Base-by-base conservation (phyloP, 2,329 filamentous ascomycete genomes). In the Arthrobotrys entomopaga region DNA sequence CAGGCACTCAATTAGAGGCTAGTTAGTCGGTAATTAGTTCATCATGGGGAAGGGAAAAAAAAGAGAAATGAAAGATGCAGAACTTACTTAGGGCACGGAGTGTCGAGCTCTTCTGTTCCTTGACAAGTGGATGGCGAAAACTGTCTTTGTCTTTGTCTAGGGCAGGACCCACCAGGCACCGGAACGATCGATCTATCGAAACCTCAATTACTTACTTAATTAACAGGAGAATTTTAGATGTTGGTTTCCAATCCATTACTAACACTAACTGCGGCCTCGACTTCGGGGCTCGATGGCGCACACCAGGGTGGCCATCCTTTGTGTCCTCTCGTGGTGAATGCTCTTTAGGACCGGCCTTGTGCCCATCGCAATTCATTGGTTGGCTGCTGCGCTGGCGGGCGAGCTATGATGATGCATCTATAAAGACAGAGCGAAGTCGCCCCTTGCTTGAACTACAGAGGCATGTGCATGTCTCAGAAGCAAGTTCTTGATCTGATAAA, bases 111-210 rank as follows among this genome's bases (percentile, higher is more conserved):
- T 34, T 34, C 10, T 34, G 29, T 34, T 34, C 29, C 29, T 29
- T 65, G 13, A 22, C 15, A 65, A 57, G 42, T 19, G 58, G 46
- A 34, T 34, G 29, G 29, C 29, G 29, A 34, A 34, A 10, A 1
- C 10, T 34, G 29, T 10, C 29, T 34, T 52, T 38, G 54, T 11
- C 6, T 8, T n/a, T 42, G 58, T 40, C 26, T 58, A 24, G 48
- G 5, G 10, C 2, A 29, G 59, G 60, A 53, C 22, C 65, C 59
- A 64, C 66, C 59, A 65, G 66, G 66, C 50, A 71, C 66, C 66
- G 59, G 66, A 43, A 43, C 29, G 16, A 49, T 63, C 56, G 66
- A 52, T 24, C 49, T 48, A 60, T 34, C 29, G 29, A 10, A 34
- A 10, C 29, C 29, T 10, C 29, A 34, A 34, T 34, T 34, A 34